Evolutionary conservation across 2,329 filamentous ascomycete species (phyloP).

Genomic region (Ilyonectria sp.): DNA sequence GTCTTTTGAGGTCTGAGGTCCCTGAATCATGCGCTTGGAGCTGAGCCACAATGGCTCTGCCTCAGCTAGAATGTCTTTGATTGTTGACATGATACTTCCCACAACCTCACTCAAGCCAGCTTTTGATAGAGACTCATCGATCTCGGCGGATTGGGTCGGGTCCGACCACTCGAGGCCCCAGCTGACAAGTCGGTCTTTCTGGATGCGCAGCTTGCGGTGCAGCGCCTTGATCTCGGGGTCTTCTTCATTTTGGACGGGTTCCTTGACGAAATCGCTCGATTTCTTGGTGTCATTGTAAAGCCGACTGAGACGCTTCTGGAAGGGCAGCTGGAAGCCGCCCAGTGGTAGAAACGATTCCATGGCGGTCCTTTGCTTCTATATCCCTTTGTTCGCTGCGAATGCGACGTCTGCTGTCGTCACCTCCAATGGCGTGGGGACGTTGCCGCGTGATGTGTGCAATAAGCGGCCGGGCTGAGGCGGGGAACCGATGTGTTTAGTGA

Average conservation of each 20-base stretch:
- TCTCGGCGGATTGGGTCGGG: conserved; percentile 77
- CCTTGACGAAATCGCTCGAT: conserved; percentile 80
- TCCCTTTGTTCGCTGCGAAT: neutral
- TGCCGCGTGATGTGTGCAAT: conserved; percentile 31
- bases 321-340: conserved; percentile 69
- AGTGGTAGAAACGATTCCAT: conserved; percentile 69
- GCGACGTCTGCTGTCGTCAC: neutral
- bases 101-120: conserved; percentile 84
- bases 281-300: conserved; percentile 88
- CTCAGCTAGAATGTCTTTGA: conserved; percentile 84
- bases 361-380: conserved; percentile 7
- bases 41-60: conserved; percentile 80
- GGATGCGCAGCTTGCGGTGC: conserved; percentile 83
- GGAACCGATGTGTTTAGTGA: conserved; percentile 23
- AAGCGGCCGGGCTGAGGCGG: conserved; percentile 17
- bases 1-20: conserved; percentile 62
- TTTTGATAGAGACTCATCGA: conserved; percentile 79
- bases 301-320: conserved; percentile 76
- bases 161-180: conserved; percentile 90
- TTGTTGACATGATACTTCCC: conserved; percentile 83
- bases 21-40: conserved; percentile 63
- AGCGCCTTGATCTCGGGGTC: conserved; percentile 80
- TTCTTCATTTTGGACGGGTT: conserved; percentile 73
- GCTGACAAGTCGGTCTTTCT: conserved; percentile 83
- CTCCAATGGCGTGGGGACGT: neutral